phyloP scores from a whole-genome alignment of 2,329 filamentous ascomycete genomes.

The Colletotrichum agaves region DNA sequence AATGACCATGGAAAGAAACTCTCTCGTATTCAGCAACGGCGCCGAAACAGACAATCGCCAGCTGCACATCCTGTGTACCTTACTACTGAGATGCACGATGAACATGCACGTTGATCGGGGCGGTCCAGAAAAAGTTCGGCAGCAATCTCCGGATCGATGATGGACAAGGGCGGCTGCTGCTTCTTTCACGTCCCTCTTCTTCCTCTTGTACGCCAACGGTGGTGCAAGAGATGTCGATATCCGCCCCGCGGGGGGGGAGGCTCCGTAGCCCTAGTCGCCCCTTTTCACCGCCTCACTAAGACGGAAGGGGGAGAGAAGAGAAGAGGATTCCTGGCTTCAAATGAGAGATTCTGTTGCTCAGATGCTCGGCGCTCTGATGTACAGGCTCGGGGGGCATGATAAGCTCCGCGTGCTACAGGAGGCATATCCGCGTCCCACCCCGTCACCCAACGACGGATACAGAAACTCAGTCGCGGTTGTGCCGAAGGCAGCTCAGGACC shows the following conservation, averaged over 20 bases:
- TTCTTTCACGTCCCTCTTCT: neutral
- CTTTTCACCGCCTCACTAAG: constrained; percentile 35
- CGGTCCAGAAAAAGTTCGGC: constrained; percentile 6
- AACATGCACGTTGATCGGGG: neutral
- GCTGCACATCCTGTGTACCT: neutral
- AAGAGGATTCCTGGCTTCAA: constrained; percentile 27
- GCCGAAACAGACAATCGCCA: neutral
- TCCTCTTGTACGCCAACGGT: neutral
- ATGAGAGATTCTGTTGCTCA: constrained; percentile 23
- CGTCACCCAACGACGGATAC: constrained; percentile 11
- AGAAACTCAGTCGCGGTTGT: neutral
- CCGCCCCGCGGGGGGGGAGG: constrained; percentile 18
- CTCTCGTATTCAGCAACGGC: constrained; percentile 8
- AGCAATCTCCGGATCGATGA: constrained; percentile 1
- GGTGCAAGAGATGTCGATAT: constrained; percentile 19
- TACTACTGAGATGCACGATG: neutral
- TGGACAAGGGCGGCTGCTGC: neutral
- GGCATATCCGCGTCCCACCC: constrained; percentile 30
- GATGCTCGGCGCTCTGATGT: constrained; percentile 37
- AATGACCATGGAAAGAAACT: constrained; percentile 15
- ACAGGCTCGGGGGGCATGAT: constrained; percentile 26
- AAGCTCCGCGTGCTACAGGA: constrained; percentile 36
- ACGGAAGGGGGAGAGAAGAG: constrained; percentile 9
- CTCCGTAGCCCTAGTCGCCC: constrained; percentile 19
- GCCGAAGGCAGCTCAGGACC: constrained; percentile 10